These are phyloP conservation scores for Actinomucor elegans DNA, from an alignment of 371 early-diverging fungal genomes.

Conservation along the genomic window DNA sequence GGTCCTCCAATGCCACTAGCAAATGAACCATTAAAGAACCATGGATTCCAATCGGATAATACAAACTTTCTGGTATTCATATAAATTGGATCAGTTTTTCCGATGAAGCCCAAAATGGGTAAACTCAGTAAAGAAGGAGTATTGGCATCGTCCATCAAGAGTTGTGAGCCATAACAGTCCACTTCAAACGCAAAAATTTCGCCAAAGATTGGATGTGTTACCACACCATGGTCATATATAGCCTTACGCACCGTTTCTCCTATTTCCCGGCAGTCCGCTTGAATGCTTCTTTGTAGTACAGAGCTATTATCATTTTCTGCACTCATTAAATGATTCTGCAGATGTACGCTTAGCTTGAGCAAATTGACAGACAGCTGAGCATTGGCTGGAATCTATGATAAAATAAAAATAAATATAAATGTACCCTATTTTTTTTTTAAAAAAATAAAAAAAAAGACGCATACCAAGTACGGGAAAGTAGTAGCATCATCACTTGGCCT, in stretches of 20 bases:
- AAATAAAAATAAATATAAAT: neutral
- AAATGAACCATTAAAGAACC: conserved; percentile 53
- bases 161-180: conserved; percentile 60
- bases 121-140: conserved; percentile 59
- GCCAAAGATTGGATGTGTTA: conserved; percentile 50
- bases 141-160: conserved; percentile 70
- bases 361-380: conserved; percentile 53
- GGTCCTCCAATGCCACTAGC: conserved; percentile 60
- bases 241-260: conserved; percentile 46
- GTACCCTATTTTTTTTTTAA: neutral
- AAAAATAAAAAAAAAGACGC: neutral
- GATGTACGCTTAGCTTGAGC: conserved; percentile 10
- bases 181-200: conserved; percentile 63
- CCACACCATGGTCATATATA: conserved; percentile 47
- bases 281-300: no score
- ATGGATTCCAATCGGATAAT: conserved; percentile 57
- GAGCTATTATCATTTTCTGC: no score
- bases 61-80: conserved; percentile 50
- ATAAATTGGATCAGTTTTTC: conserved; percentile 45
- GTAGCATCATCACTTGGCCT: conserved; percentile 66
- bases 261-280: no score
- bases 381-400: conserved; percentile 55
- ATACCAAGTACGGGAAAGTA: conserved; percentile 55
- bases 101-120: conserved; percentile 58
- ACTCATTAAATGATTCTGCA: no score